Base-by-base conservation (phyloP, 1,284 basidiomycete genomes). In the Marasmius tenuissimus region DNA sequence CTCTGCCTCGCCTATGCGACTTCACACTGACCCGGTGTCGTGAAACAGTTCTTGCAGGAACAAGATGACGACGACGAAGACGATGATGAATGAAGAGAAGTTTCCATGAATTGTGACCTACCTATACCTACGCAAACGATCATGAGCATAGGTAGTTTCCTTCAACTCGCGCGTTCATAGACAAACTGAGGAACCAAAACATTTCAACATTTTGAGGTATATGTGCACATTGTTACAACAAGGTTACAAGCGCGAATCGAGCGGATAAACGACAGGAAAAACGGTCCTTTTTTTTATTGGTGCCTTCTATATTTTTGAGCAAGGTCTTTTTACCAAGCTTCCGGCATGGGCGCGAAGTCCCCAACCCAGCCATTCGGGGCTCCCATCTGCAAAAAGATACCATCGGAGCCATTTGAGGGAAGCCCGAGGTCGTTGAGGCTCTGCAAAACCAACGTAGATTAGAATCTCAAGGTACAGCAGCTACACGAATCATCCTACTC, bases 371-470 rank as follows among this genome's bases (percentile, higher is more conserved):
- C 89, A 63, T 85, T 89, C 49, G 81, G 72, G 60, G 83, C 85
- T 49, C 81, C 80, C 77, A 91, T 84, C 68, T 90, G 90, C 60
- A 96, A 74, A 78, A 96, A 96, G 58, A 96, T 89, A 7, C 91
- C 93, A 68, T 96, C 94, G 5, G 90, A 92, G 51, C 93, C 94
- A 68, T 95, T 94, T 50, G 88, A 81, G n/a, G 94, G 94, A 54
- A 96, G 77, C 16, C 94, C 93, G 6, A 96, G 85, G 73, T 96
- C 94, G 20, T 89, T 87, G 65, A 95, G 77, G 70, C 86, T 94
- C 92, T 95, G 74, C 51, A 62, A 49, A 65, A 57, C 59, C 63
- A 20, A 33, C n/a, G 20, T 47, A 6, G 40, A 42, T 42, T 20
- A 47, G 20, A 18, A 47, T 2, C 40, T 12, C 16, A 47, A n/a